These are phyloP conservation scores for Agaricus subrufescens DNA, from an alignment of 768 basidiomycete genomes.

Conservation along the genomic window DNA sequence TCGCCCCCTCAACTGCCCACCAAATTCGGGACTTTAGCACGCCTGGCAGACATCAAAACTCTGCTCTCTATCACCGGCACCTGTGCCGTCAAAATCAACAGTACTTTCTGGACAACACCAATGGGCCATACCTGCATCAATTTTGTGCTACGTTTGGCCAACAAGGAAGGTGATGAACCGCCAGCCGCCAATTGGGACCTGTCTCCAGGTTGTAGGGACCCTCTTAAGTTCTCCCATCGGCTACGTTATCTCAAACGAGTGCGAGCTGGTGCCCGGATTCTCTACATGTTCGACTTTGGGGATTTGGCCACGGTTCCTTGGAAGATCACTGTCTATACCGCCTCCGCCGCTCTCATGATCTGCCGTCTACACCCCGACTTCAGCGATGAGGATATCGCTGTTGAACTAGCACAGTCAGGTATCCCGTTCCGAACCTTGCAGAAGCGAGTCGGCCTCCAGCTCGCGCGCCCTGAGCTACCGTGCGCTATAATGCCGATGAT, in stretches of 20 bases:
- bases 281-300: not conserved
- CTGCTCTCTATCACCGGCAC: not conserved
- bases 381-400: not conserved
- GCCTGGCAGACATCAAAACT: no score
- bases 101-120: not conserved
- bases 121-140: no score
- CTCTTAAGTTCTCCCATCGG: not conserved
- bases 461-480: no score
- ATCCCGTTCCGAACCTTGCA: not conserved
- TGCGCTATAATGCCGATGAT: not conserved
- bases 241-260: not conserved
- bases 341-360: not conserved
- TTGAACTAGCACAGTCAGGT: not conserved
- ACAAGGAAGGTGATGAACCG: no score
- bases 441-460: not conserved
- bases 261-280: not conserved
- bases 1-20: not conserved
- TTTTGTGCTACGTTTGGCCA: no score
- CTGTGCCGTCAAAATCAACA: not conserved
- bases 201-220: no score
- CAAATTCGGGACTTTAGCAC: no score
- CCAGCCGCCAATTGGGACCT: no score
- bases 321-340: not conserved
- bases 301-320: not conserved
- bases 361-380: not conserved